A percentile compares a stretch with the other conserved stretches of the same genome.
These are phyloP conservation scores for Panellus pusillus DNA, from an alignment of 768 basidiomycete genomes.

Conservation along the genomic window DNA sequence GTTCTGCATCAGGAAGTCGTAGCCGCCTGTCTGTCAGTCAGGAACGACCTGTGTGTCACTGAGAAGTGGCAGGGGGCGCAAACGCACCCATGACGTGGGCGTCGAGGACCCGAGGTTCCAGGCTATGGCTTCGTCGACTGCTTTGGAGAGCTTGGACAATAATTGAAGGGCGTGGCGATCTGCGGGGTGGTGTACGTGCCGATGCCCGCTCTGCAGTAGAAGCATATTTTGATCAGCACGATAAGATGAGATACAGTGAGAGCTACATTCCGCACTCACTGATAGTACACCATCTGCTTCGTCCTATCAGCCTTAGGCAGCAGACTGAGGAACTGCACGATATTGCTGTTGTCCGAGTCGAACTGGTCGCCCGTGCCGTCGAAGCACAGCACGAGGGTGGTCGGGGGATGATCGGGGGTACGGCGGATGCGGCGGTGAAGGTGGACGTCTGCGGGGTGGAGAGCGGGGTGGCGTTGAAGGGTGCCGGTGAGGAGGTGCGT, in stretches of 20 bases:
- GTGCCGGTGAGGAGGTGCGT: no score
- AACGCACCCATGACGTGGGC: conserved; percentile 55
- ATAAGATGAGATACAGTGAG: no score
- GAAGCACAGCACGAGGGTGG: conserved; percentile 65
- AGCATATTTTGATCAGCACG: no score
- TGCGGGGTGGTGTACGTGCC: conserved; percentile 58
- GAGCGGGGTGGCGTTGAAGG: no score
- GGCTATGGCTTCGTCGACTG: conserved; percentile 48
- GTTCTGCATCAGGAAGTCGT: conserved; percentile 62
- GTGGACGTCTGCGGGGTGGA: no score
- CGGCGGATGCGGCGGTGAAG: no score
- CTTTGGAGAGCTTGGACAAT: no score
- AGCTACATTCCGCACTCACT: no score
- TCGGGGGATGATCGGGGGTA: conserved; percentile 23
- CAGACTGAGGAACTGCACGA: conserved; percentile 49
- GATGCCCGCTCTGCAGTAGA: conserved; percentile 65
- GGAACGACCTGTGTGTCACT: no score
- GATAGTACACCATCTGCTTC: conserved; percentile 58
- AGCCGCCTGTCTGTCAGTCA: no score
- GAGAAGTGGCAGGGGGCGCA: no score
- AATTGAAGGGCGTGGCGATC: conserved; percentile 52
- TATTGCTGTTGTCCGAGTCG: conserved; percentile 45
- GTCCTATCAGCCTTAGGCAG: conserved; percentile 51
- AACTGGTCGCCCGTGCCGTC: conserved; percentile 58
- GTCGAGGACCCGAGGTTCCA: conserved; percentile 47